These are phyloP conservation scores for Penicillium lagena DNA, from an alignment of 495 filamentous ascomycete genomes.

Conservation along the genomic window DNA sequence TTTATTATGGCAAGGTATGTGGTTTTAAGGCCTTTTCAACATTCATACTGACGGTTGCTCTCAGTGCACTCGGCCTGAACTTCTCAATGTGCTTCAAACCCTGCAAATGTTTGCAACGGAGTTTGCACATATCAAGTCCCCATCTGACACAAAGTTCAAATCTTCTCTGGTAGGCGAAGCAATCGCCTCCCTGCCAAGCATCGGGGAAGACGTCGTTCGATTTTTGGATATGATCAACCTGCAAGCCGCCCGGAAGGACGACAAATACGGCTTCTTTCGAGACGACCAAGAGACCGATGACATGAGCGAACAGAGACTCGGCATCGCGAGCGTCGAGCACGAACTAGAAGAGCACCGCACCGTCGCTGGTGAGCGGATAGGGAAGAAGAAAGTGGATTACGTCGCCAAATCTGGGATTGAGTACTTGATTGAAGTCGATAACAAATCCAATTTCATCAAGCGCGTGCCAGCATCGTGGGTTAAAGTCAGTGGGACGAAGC, in stretches of 20 bases:
- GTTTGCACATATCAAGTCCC: slow-evolving; percentile 57
- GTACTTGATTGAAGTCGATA: slow-evolving; percentile 87
- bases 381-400: slow-evolving; percentile 67
- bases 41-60: no score
- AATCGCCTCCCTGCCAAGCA: slow-evolving; percentile 69
- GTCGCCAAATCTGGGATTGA: slow-evolving; percentile 83
- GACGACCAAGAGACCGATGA: slow-evolving; percentile 79
- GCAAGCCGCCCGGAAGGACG: slow-evolving; percentile 75
- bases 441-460: slow-evolving; percentile 61
- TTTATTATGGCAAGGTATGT: slow-evolving; percentile 82
- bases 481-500: slow-evolving; percentile 93
- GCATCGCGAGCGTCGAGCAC: slow-evolving; percentile 84
- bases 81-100: slow-evolving; percentile 77
- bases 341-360: slow-evolving; percentile 73
- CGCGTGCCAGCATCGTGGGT: slow-evolving; percentile 88
- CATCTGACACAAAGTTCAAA: slow-evolving; percentile 65
- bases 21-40: neutral
- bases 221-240: slow-evolving; percentile 83
- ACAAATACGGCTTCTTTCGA: slow-evolving; percentile 92
- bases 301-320: slow-evolving; percentile 81
- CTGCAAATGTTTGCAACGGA: slow-evolving; percentile 73
- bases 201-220: slow-evolving; percentile 58
- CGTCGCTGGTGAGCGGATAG: slow-evolving; percentile 61
- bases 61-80: slow-evolving; percentile 80
- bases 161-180: slow-evolving; percentile 66